Conservation (phyloP, 2,329 filamentous ascomycete genomes). For the Fusarium sulawesiense region DNA sequence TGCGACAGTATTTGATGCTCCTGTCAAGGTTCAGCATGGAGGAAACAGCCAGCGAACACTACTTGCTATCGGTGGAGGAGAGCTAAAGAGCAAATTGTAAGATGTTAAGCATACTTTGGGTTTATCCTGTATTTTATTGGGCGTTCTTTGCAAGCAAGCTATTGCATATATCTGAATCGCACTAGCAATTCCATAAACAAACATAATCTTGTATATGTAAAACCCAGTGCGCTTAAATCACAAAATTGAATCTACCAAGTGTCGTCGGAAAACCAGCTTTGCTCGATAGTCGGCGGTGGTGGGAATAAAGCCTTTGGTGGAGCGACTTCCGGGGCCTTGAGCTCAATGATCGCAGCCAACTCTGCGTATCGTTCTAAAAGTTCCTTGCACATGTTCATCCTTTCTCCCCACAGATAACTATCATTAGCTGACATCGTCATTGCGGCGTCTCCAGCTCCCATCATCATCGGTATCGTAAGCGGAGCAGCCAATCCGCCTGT, state of each 20-base stretch:
- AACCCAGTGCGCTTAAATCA: not conserved
- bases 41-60: constrained; percentile 13
- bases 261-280: constrained; percentile 19
- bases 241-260: not conserved
- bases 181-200: not conserved
- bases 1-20: constrained; percentile 14
- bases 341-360: not conserved
- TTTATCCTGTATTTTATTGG: not conserved
- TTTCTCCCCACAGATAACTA: constrained; percentile 6
- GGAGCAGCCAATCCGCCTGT: constrained; percentile 8
- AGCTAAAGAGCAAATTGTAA: constrained; percentile 8
- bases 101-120: not conserved
- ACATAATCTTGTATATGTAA: not conserved
- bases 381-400: not conserved
- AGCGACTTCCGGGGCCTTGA: not conserved
- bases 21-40: constrained; percentile 28
- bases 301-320: not conserved
- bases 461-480: constrained; percentile 22
- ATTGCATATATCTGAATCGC: not conserved
- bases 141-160: not conserved
- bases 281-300: not conserved
- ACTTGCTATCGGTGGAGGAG: constrained; percentile 1
- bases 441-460: constrained; percentile 9
- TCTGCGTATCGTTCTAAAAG: not conserved
- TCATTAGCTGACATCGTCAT: constrained; percentile 9